Percentiles rank a stretch among this genome's conserved stretches.
phyloP scores from a whole-genome alignment of 2,329 filamentous ascomycete genomes.

The Trichoderma afroharzianum region DNA sequence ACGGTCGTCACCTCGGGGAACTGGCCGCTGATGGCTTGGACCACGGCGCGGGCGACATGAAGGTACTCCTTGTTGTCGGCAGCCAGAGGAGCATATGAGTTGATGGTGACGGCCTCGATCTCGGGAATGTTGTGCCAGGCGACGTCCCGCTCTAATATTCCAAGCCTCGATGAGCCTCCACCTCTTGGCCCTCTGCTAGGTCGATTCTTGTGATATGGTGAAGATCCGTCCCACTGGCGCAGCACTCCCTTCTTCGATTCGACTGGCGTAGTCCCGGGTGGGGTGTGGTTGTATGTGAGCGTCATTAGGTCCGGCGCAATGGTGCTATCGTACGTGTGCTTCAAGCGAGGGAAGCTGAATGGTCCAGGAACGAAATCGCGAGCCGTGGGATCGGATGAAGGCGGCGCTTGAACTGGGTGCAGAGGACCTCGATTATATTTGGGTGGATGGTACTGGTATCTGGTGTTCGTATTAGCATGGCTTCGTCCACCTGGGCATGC shows the following conservation, averaged over 20 bases:
- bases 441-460: conserved; percentile 92
- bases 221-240: conserved; percentile 82
- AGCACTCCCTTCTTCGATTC: conserved; percentile 59
- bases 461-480: conserved; percentile 33
- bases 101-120: conserved; percentile 75
- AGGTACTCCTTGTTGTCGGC: conserved; percentile 69
- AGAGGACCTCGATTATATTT: conserved; percentile 93
- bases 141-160: conserved; percentile 68
- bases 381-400: conserved; percentile 79
- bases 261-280: conserved; percentile 65
- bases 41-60: conserved; percentile 75
- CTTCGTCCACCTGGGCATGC: neutral
- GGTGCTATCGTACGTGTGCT: conserved; percentile 86
- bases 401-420: conserved; percentile 88
- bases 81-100: conserved; percentile 68
- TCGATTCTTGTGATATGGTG: conserved; percentile 91
- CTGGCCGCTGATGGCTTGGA: conserved; percentile 82
- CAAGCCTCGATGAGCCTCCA: conserved; percentile 58
- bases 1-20: conserved; percentile 67
- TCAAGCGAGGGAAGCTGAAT: conserved; percentile 80
- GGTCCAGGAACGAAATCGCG: conserved; percentile 87
- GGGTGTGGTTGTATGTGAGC: conserved; percentile 80
- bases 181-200: conserved; percentile 81
- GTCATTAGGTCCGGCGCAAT: conserved; percentile 85
- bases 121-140: conserved; percentile 83